Base-by-base conservation (phyloP, 129 eudicot species). In the Pittosporum tobira region DNA sequence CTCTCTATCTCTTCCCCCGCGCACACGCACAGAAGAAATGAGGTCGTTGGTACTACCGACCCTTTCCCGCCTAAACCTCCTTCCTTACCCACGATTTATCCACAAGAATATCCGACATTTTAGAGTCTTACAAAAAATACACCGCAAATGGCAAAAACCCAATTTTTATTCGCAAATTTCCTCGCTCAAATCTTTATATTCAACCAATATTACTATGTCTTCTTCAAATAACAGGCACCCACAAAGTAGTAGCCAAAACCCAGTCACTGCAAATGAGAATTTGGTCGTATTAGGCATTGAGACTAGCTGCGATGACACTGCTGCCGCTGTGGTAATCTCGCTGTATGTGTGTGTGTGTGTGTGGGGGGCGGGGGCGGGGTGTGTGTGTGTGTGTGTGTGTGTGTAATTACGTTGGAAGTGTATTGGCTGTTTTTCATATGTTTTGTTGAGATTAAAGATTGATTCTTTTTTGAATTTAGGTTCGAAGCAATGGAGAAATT, bases 291-390 rank as follows among this genome's bases (percentile, higher is more conserved):
- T 90, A 72, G 97, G 98, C 20, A 90, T 90, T 23, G 98, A 90
- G 73, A 90, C 98, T 1, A 90, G 98, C 45, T 85, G 94, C 36
- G 98, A 90, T 49, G 95, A 90, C 38, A 90, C 98, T 26, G 95
- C 95, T 1, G 98, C 98, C 7, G 95, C 98, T 61, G 95, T 90
- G 72, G 97, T 89, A 84, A 71, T 48, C 7, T 31, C 40, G 29
- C 48, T 42, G 21, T 31, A 37, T 52, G 27, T 20, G 28, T 44
- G 19, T 6, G 5, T 27, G 18, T 21, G n/a, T 26, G 1, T 12
- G 18, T 53, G 44, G 44, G 61, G 12, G 1, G 44, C 40, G 16
- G 42, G 42, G 42, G 0, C 9, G 42, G n/a, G n/a, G 21, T 31
- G 43, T 52, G 27, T 20, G 28, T 44, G 19, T 6, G 5, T 27